Evolutionary conservation across 1,284 basidiomycete species (phyloP).

Genomic region (Schizopora paradoxa): DNA sequence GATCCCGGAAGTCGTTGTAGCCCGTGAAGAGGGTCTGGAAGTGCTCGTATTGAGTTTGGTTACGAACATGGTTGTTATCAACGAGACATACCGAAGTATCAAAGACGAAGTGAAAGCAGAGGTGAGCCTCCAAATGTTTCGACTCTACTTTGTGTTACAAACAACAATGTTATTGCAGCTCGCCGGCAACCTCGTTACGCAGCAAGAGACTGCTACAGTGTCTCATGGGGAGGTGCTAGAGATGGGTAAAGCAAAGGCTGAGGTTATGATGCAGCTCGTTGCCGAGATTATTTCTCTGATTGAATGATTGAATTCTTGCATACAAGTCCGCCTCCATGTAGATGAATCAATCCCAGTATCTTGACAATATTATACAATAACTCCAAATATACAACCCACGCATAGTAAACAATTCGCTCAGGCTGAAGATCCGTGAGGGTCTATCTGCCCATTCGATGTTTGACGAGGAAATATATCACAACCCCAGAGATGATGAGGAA

Average conservation of each 20-base stretch:
- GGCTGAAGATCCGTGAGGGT: not conserved
- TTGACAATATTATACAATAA: not conserved
- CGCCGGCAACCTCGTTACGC: constrained; percentile 45
- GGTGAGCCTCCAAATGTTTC: constrained; percentile 36
- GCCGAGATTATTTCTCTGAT: constrained; percentile 43
- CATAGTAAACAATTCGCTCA: not conserved
- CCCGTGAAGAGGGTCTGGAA: constrained; percentile 67
- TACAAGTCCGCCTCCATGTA: too few relatives aligned
- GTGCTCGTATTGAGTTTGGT: constrained; percentile 75
- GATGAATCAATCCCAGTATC: not conserved
- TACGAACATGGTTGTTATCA: constrained; percentile 78
- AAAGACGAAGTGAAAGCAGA: constrained; percentile 70
- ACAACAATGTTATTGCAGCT: constrained; percentile 41
- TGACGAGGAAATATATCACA: constrained; percentile 6
- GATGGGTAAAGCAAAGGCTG: constrained; percentile 63
- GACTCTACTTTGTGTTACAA: constrained; percentile 9
- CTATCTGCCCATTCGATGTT: constrained; percentile 12
- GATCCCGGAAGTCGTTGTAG: constrained; percentile 83
- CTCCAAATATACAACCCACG: not conserved
- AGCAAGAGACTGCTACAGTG: constrained; percentile 45
- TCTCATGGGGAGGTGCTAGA: constrained; percentile 81
- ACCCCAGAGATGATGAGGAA: constrained; percentile 7
- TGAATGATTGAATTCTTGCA: constrained; percentile 1
- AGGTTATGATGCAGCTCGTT: constrained; percentile 65
- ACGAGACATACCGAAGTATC: constrained; percentile 62